Base-by-base conservation (phyloP, 495 filamentous ascomycete genomes). In the Aspergillus taichungensis region DNA sequence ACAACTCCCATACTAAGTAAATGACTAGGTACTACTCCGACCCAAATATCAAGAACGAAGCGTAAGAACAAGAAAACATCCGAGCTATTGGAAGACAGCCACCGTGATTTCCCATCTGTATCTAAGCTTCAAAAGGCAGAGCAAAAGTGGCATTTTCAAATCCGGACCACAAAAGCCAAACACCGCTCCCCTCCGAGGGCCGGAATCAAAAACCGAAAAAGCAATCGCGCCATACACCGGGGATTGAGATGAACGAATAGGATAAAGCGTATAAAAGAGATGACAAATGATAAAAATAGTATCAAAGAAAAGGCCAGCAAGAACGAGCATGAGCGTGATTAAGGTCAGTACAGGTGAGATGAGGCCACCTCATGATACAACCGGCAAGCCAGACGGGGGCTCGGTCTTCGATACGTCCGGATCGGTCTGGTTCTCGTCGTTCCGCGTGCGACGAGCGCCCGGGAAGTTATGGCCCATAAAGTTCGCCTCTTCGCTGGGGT, bases 391-490 rank as follows among this genome's bases (percentile, higher is more conserved):
- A 36, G 68, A 61, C 1, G 52, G 13, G 13, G 46, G 36, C 36
- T 69, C 65, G 29, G 58, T 53, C 54, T 71, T 69, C 11, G 50
- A 39, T 5, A 46, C 51, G 8, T 62, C 65, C 5, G 59, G 40
- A 28, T 66, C 61, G 0, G 42, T 37, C 30, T 64, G 64, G 40
- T 42, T 52, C 6, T 68, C 65, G 11, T 71, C 65, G 13, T 29
- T 42, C 32, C 68, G 66, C 8, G 54, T 36, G 27, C 66, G 64
- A 34, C 68, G 67, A 34, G 53, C 49, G 18, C 18, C 18, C 34
- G 61, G 60, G 45, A 64, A 67, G 36, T 47, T 66, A 37, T 60
- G 60, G 11, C 41, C 55, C 30, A 67, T 46, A 46, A 58, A 67
- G 47, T 53, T 59, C 1, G 57, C 35, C 4, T 67, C 56, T 2